Evolutionary conservation across 1,284 basidiomycete species (phyloP), one percentile per base, ranked within the genome.

Genomic region (Irpex sp.): DNA sequence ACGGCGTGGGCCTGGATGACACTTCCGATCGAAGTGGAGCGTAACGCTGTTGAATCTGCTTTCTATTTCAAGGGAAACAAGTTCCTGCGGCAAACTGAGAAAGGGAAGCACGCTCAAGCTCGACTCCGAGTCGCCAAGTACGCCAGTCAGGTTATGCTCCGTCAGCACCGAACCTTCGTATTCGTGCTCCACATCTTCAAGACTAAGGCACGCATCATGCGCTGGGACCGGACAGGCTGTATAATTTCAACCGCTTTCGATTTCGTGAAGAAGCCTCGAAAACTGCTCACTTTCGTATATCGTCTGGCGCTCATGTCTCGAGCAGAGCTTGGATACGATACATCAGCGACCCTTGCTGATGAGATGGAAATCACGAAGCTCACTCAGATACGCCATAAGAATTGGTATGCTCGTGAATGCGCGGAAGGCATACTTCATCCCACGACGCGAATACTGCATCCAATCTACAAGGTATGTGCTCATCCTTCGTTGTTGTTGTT

Each of bases 281-380:
- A 13, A 2, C 46, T 66, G 11, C 60, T 64, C 5, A 63, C 65
- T 5, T 72, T 73, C 59, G 56, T 73, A 11, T 69, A 63, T 58
- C 65, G 68, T n/a, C 65, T 68, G 31, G 61, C n/a, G 13, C 21
- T 51, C 49, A 51, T 51, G 49, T 51, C 49, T 9, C 13, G 17
- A 17, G 49, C 13, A 21, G 49, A 51, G 17, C 49, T 51, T 17
- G 49, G 49, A 9, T 17, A 51, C 3, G 49, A 51, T 17, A 17
- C 49, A 9, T 17, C 49, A 19, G 19, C 21, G 4, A 17, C 9
- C 15, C 17, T 51, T 5, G 54, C 54, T 8, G 33, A 17, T 15
- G 54, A 56, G 17, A 15, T 31, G 54, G 54, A 56, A 1, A n/a
- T 56, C 6, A 33, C 5, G 5, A 6, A 37, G 54, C 31, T 31